These are phyloP conservation scores for Rhizoclosmatium globosum DNA, from an alignment of 192 early-diverging fungal genomes.

Conservation along the genomic window DNA sequence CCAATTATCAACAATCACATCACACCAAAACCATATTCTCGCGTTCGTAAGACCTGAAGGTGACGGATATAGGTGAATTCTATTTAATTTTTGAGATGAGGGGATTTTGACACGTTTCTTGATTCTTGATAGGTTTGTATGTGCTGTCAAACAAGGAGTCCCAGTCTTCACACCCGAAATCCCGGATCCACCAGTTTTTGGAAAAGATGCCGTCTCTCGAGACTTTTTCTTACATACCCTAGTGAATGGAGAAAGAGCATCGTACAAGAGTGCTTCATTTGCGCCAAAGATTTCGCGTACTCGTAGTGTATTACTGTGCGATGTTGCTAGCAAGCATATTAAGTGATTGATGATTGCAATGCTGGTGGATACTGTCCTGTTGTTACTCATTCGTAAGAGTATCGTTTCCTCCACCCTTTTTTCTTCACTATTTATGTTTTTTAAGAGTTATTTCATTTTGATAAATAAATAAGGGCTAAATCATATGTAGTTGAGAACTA, in stretches of 20 bases:
- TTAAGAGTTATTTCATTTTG: too few relatives aligned
- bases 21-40: conserved; percentile 67
- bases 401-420: too few relatives aligned
- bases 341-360: conserved; percentile 2
- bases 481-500: too few relatives aligned
- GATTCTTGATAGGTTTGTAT: conserved; percentile 7
- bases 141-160: conserved; percentile 53
- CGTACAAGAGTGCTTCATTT: conserved; percentile 70
- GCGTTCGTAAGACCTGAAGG: conserved; percentile 59
- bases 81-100: not conserved
- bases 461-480: too few relatives aligned
- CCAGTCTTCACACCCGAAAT: conserved; percentile 68
- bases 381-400: too few relatives aligned
- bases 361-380: too few relatives aligned
- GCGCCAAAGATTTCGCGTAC: conserved; percentile 71
- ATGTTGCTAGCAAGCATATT: conserved; percentile 62
- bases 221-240: conserved; percentile 74
- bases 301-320: conserved; percentile 65
- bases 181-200: conserved; percentile 63
- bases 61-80: conserved; percentile 52
- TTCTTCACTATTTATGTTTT: too few relatives aligned
- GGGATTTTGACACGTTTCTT: not conserved
- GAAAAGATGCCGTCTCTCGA: conserved; percentile 63
- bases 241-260: conserved; percentile 73
- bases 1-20: conserved; percentile 57